Conservation (phyloP, 306 rosid species). For the Glycine tomentella region DNA sequence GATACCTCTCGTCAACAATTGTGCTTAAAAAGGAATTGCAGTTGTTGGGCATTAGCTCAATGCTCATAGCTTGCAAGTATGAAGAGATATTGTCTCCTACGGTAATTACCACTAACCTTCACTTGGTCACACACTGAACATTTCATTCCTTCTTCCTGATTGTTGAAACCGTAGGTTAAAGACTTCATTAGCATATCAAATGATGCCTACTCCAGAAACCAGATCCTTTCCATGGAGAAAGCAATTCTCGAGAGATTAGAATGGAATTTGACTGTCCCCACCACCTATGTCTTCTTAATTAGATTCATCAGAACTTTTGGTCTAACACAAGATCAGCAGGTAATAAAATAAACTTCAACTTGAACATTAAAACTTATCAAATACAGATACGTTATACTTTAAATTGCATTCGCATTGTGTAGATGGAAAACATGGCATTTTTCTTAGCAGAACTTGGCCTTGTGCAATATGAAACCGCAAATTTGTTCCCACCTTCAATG, state of each 20-base stretch:
- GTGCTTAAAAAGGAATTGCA: constrained; percentile 59
- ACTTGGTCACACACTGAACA: too few species aligned
- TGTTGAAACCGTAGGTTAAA: constrained; percentile 45
- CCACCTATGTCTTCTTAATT: constrained; percentile 64
- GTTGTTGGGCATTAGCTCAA: constrained; percentile 64
- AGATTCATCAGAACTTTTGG: constrained; percentile 61
- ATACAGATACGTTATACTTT: too few species aligned
- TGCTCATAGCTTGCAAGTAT: constrained; percentile 72
- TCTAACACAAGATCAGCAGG: constrained; percentile 53
- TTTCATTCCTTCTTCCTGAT: too few species aligned
- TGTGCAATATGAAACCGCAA: constrained; percentile 21
- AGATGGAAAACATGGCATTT: constrained; percentile 63
- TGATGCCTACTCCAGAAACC: constrained; percentile 53
- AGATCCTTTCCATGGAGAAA: constrained; percentile 60
- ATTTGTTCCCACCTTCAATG: too few species aligned
- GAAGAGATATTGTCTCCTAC: constrained; percentile 61
- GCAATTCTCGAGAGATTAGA: constrained; percentile 45
- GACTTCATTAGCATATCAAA: constrained; percentile 62
- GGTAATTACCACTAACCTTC: constrained; percentile 43
- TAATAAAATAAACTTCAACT: neutral
- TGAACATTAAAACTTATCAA: too few species aligned
- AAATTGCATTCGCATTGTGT: neutral
- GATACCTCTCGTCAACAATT: constrained; percentile 58
- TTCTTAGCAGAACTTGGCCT: constrained; percentile 68
- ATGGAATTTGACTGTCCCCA: constrained; percentile 68